Base-by-base conservation (phyloP, 306 rosid genomes). In the Fragaria iinumae region DNA sequence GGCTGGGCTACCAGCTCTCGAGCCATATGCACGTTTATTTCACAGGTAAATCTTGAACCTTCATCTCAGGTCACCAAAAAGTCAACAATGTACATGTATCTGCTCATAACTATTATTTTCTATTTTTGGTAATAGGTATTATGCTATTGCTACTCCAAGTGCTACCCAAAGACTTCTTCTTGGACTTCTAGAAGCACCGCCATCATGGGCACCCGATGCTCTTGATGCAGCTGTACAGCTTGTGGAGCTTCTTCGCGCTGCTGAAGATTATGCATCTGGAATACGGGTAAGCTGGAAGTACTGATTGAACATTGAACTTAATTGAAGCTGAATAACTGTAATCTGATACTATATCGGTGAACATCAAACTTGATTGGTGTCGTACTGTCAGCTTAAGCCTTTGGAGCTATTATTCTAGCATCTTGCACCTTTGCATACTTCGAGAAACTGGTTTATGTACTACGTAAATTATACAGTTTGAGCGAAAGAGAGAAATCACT, bases 191-290 rank as follows among this genome's bases (percentile, higher is more conserved):
- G 98, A 95, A 88, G 98, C 98, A 65, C 98, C 98, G 6, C 98
- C 98, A 32, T 95, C 98, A 3, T 95, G 98, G 98, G 98, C 98
- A 79, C 98, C 98, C 16, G 98, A 95, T 88, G 98, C 98, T 76
- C 98, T 95, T 74, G 98, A 95, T 86, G 98, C 98, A 47, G 95
- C 97, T 69, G 97, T 95, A 64, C 98, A 95, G 85, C 97, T 95
- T 68, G 98, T 95, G 84, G 97, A 92, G 74, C 98, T 95, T 52
- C 98, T 95, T 76, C 96, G 98, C 68, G 97, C 98, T 83, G 98
- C 98, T 80, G 98, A 95, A 87, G 98, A 95, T 83, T 95, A 92
- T 87, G 97, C 97, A 52, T 83, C 97, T 81, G 98, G 98, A 74
- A 90, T 92, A 71, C 88, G 98, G 98, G 98, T 95, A 87, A 88